Percentiles rank a stretch among this genome's conserved stretches.
Conservation (phyloP, 768 basidiomycete genomes). For the Mycena leptocephala region DNA sequence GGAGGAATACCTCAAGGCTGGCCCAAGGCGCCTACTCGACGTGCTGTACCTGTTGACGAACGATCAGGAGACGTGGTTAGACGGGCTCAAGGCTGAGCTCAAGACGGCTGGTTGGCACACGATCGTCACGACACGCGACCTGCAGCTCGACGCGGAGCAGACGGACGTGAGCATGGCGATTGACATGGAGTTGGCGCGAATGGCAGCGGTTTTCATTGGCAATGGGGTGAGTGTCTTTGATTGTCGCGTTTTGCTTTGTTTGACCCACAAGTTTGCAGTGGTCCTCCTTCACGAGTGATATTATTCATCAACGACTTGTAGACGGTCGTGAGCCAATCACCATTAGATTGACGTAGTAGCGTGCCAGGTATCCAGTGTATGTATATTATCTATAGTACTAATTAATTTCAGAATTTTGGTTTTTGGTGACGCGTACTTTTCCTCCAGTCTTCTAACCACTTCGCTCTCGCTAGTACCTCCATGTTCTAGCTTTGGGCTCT, state of each 20-base stretch:
- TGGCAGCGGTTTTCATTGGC: constrained; percentile 30
- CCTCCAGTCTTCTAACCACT: too few relatives aligned
- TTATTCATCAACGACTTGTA: constrained; percentile 40
- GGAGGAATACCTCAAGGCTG: constrained; percentile 31
- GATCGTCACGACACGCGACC: not conserved
- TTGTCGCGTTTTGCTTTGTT: not conserved
- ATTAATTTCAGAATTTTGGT: too few relatives aligned
- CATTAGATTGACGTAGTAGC: constrained; percentile 12
- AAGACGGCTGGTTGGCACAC: constrained; percentile 48
- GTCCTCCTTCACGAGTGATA: constrained; percentile 43
- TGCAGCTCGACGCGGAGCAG: constrained; percentile 22
- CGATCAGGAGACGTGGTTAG: constrained; percentile 50
- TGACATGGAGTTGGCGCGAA: constrained; percentile 30
- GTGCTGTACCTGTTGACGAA: constrained; percentile 50
- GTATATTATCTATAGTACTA: too few relatives aligned
- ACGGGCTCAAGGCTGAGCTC: constrained; percentile 47
- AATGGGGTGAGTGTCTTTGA: constrained; percentile 25
- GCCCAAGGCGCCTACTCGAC: constrained; percentile 3
- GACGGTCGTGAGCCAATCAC: constrained; percentile 30
- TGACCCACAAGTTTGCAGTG: constrained; percentile 34
- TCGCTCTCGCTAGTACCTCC: too few relatives aligned
- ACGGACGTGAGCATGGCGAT: constrained; percentile 29
- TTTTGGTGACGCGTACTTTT: too few relatives aligned
- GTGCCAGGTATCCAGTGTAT: too few relatives aligned
- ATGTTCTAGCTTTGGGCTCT: too few relatives aligned